Evolutionary conservation across 305 asterid genomes (phyloP), one percentile per base, ranked within the genome.

Genomic region (Rubia tinctorum): DNA sequence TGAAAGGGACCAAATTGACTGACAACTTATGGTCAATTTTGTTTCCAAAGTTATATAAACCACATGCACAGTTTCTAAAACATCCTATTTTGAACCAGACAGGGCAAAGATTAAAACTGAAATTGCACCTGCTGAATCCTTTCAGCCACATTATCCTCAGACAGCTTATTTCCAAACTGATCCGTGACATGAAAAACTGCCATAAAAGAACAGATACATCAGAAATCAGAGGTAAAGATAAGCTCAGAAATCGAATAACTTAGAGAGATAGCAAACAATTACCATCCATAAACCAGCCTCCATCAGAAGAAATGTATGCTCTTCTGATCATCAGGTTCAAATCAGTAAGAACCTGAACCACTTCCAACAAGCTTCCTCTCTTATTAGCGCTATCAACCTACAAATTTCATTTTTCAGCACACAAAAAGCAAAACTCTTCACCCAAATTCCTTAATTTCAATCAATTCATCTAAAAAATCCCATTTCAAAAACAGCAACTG

Each of bases 211-310:
- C 43, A 64, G 15, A 18, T 58, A 11, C 5, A 22, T 58, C 15
- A 58, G 34, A 58, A 67, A 39, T 47, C 14, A 47, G 20, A 5
- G 59, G 11, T 44, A 14, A n/a, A 72, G 5, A 30, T 4, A 69
- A 74, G 20, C 25, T 56, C 47, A n/a, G 11, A 18, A 23, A 8
- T 18, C 13, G 51, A 11, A 14, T 7, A 22, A 43, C 66, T 11
- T 49, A 22, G 30, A 65, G 49, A 23, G 34, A 18, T 66, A n/a
- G 2, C 4, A 18, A 22, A 42, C 5, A 11, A 49, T 83, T 58
- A 92, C 98, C 98, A 87, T 92, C 98, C 97, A 90, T 92, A 75
- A 92, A 92, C 97, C 98, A 92, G 71, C 76, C 97, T 15, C 95
- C 98, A 81, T 92, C 98, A 7, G 97, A 92, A 78, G 97, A 84